phyloP scores from a whole-genome alignment of 2,329 filamentous ascomycete species.

The Camillea tinctor region DNA sequence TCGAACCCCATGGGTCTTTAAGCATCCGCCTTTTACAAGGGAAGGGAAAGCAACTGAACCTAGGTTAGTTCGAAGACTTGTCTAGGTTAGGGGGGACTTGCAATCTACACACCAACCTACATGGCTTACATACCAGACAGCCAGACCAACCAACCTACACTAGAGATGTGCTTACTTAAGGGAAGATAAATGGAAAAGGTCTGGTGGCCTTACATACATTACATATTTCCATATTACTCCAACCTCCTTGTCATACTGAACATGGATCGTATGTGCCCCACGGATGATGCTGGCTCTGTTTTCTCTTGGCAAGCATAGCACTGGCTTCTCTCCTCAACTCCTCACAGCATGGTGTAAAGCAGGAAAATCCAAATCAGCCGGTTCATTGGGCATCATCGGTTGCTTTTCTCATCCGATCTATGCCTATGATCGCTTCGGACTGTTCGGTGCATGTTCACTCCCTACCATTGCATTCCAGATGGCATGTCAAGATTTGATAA shows the following conservation, averaged over 20 bases:
- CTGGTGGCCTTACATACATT: background rate
- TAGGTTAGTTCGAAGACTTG: background rate
- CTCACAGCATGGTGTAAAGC: slow-evolving; percentile 7
- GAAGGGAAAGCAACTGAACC: background rate
- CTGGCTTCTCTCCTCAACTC: slow-evolving; percentile 14
- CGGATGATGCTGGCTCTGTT: slow-evolving; percentile 20
- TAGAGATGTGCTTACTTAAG: background rate
- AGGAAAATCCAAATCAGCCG: slow-evolving; percentile 1
- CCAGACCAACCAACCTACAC: background rate
- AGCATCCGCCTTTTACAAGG: background rate
- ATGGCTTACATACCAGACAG: background rate
- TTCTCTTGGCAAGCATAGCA: slow-evolving; percentile 17
- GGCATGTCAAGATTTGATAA: slow-evolving; percentile 5
- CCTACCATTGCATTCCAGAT: slow-evolving; percentile 8
- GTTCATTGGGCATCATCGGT: background rate
- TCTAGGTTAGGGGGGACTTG: no score
- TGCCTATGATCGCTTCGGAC: background rate
- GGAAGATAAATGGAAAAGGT: background rate
- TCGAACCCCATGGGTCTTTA: background rate
- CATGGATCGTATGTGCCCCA: slow-evolving; percentile 12
- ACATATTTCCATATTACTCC: background rate
- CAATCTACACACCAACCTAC: background rate
- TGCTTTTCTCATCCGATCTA: slow-evolving; percentile 1
- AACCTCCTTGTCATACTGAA: background rate
- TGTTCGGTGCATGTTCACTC: slow-evolving; percentile 3